A percentile compares a stretch with the other conserved stretches of the same genome.
These are phyloP conservation scores for Alternaria rosae DNA, from an alignment of 2,329 filamentous ascomycete species.

Conservation along the genomic window DNA sequence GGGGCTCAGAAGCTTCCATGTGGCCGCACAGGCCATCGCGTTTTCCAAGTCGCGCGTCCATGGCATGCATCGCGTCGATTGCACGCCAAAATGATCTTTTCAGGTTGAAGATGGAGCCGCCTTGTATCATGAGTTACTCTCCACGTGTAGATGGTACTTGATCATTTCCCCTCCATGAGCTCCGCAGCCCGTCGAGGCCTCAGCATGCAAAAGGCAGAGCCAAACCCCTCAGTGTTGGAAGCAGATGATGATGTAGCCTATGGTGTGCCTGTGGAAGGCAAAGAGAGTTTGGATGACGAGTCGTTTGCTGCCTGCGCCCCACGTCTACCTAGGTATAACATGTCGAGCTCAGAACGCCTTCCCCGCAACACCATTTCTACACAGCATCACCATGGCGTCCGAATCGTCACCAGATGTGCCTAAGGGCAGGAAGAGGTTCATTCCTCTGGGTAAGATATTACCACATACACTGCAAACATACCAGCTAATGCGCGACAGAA, in stretches of 20 bases:
- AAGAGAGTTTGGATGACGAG: conserved; percentile 2
- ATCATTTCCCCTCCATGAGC: neutral
- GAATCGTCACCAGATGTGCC: conserved; percentile 42
- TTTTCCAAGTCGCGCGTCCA: conserved; percentile 11
- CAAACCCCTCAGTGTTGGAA: neutral
- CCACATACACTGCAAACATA: neutral
- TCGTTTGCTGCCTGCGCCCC: conserved; percentile 29
- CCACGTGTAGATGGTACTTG: neutral
- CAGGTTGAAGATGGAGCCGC: neutral
- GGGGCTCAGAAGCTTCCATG: conserved; percentile 25
- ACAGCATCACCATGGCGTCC: conserved; percentile 34
- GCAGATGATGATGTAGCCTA: conserved; percentile 1
- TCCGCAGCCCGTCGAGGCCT: neutral
- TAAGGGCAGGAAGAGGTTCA: conserved; percentile 45
- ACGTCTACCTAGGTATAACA: conserved; percentile 15
- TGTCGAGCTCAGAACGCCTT: conserved; percentile 6
- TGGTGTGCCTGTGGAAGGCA: neutral
- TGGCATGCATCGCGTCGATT: neutral
- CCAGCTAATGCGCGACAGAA: conserved; percentile 51
- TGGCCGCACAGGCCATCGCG: conserved; percentile 30
- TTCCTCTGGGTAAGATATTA: conserved; percentile 45
- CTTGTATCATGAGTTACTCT: neutral
- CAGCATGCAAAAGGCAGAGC: neutral
- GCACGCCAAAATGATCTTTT: neutral
- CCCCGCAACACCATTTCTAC: conserved; percentile 20